phyloP scores from a whole-genome alignment of 805 yeast genomes.

The Osmozyma mogii region DNA sequence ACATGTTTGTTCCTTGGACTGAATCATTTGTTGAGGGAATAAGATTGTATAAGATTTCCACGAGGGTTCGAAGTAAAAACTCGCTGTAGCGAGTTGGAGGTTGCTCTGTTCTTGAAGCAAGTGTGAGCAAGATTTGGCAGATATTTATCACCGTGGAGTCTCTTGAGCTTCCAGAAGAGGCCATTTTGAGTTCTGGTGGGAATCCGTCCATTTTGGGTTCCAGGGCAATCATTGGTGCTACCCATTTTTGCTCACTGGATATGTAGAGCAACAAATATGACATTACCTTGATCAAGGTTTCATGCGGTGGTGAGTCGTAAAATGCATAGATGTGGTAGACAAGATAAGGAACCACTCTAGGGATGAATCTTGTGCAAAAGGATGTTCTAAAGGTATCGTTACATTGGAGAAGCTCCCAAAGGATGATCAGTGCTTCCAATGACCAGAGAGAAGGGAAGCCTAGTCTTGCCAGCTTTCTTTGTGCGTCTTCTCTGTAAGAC shows the following conservation, averaged over 20 bases:
- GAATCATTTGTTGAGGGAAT: constrained; percentile 28
- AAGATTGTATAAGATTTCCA: constrained; percentile 56
- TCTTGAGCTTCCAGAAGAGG: constrained; percentile 43
- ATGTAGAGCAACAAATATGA: constrained; percentile 47
- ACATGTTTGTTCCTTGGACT: constrained; percentile 11
- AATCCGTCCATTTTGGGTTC: constrained; percentile 38
- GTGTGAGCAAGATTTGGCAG: constrained; percentile 19
- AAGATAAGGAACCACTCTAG: constrained; percentile 46
- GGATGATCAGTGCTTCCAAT: constrained; percentile 49
- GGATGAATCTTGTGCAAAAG: constrained; percentile 34
- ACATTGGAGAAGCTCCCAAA: constrained; percentile 75
- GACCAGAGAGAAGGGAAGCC: constrained; percentile 37
- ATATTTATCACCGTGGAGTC: constrained; percentile 56
- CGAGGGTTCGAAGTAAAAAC: constrained; percentile 36
- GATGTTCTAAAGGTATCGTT: constrained; percentile 47
- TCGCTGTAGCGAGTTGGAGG: constrained; percentile 12
- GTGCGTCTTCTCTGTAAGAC: constrained; percentile 4
- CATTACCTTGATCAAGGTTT: constrained; percentile 40
- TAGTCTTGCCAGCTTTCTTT: constrained; percentile 1
- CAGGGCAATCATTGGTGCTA: constrained; percentile 36
- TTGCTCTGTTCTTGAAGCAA: constrained; percentile 19
- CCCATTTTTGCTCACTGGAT: constrained; percentile 31
- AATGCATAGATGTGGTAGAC: constrained; percentile 51
- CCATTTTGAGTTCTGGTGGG: constrained; percentile 47
- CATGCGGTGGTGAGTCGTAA: constrained; percentile 29